phyloP scores from a whole-genome alignment of 1,139 yeast species.

The Yamadazyma conglobata region DNA sequence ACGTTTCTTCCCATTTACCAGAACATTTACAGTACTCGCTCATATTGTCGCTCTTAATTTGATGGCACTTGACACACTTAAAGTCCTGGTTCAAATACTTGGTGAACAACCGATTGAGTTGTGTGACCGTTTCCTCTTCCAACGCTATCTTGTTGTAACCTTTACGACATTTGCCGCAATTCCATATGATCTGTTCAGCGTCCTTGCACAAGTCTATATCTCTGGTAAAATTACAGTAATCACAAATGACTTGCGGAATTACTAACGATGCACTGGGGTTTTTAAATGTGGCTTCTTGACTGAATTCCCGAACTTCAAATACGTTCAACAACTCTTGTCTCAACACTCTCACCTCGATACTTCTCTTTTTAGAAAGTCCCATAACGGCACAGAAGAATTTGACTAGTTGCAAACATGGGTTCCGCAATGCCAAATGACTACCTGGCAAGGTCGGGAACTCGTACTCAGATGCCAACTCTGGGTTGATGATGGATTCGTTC shows the following conservation, averaged over 20 bases:
- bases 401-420: conserved; percentile 78
- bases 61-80: conserved; percentile 73
- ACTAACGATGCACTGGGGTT: conserved; percentile 73
- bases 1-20: conserved; percentile 73
- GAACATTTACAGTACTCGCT: conserved; percentile 82
- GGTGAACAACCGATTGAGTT: conserved; percentile 53
- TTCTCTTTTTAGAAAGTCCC: conserved; percentile 59
- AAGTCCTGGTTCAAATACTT: conserved; percentile 76
- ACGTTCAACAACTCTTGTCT: conserved; percentile 70
- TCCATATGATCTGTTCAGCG: conserved; percentile 50
- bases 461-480: conserved; percentile 62
- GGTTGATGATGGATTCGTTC: conserved; percentile 67
- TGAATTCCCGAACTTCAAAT: conserved; percentile 82
- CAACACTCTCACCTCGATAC: conserved; percentile 69
- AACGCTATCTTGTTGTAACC: conserved; percentile 64
- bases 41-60: conserved; percentile 65
- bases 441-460: conserved; percentile 74
- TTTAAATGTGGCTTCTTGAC: conserved; percentile 67
- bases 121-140: conserved; percentile 75
- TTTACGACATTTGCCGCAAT: conserved; percentile 66
- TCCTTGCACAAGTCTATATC: conserved; percentile 85
- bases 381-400: conserved; percentile 74
- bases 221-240: conserved; percentile 67
- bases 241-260: conserved; percentile 71
- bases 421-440: conserved; percentile 53